These are phyloP conservation scores for Solanum peruvianum DNA, from an alignment of 257 asterid genomes.

Conservation along the genomic window DNA sequence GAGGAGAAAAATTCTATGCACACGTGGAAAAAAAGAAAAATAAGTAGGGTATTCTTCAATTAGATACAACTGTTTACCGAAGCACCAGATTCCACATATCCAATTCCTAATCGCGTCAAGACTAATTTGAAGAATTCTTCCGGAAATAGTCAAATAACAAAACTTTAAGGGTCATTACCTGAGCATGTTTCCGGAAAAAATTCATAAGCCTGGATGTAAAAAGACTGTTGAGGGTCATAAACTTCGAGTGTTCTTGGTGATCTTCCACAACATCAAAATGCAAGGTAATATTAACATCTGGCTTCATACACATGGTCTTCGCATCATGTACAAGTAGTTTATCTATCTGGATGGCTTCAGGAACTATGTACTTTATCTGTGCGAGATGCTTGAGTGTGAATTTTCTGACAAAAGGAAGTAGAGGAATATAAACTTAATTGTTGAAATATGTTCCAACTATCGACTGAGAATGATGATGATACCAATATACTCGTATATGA, in stretches of 20 bases:
- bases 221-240: constrained; percentile 49
- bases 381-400: constrained; percentile 56
- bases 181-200: constrained; percentile 29
- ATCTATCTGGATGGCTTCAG: constrained; percentile 70
- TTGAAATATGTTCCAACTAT: not conserved
- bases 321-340: constrained; percentile 61
- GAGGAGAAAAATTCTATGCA: not conserved
- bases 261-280: constrained; percentile 49
- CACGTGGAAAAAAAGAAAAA: not conserved
- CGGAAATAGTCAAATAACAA: not conserved
- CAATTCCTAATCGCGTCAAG: not conserved
- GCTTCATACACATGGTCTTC: constrained; percentile 61
- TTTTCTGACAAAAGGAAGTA: constrained; percentile 29
- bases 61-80: not conserved
- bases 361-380: constrained; percentile 59
- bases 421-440: not conserved
- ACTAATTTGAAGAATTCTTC: not conserved
- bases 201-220: constrained; percentile 56
- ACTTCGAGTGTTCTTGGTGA: constrained; percentile 41
- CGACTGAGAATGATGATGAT: not conserved
- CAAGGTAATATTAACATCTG: constrained; percentile 42
- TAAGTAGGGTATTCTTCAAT: not conserved
- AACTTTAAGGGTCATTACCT: constrained; percentile 31
- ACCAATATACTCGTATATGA: not conserved
- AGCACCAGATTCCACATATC: not conserved